Base-by-base conservation (phyloP, 495 filamentous ascomycete genomes). In the Hypoxylon fragiforme region DNA sequence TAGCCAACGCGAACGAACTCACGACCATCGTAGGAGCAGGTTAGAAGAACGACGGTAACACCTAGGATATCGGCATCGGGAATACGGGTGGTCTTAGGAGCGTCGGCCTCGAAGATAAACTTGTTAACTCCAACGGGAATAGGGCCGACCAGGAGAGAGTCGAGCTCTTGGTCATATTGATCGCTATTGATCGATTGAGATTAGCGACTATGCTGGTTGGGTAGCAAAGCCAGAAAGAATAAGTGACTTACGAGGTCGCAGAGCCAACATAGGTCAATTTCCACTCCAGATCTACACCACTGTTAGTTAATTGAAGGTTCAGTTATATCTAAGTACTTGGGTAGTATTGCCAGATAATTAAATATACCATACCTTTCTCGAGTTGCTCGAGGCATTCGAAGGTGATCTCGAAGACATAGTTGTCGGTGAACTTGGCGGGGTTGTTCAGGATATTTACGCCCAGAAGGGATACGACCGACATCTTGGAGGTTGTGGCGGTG, bases 1-100 rank as follows among this genome's bases (percentile, higher is more conserved):
- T 98, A 98, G 32, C 94, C 94, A 16, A 98, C 94, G 61, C 94
- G 92, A 31, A 98, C 94, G 62, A 98, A 98, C 70, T 98, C 94
- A 63, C 94, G 81, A 46, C 87, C 85, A 64, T 97, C 94, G 74
- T 98, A 98, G 72, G 90, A 89, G 76, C 95, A 97, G 42, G 90
- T 94, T 54, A 98, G 85, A 32, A 98, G 86, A 58, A 98, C 92
- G 52, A 98, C 94, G 26, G 94, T 98, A 26, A 98, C 94, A 50
- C 94, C 94, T 8, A 98, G 83, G 49, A 98, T 91, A 74, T 98
- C 94, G 60, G 90, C 91, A 54, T 86, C 84, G 18, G 95, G 94
- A 64, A 98, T 97, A 66, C 89, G 85, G 67, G 79, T 82, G 46
- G 92, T 87, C 66, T 95, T 85, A 9, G 94, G 94, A 22, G 94